phyloP scores from a whole-genome alignment of 192 early-diverging fungal genomes.

The Rhizoclosmatium globosum region DNA sequence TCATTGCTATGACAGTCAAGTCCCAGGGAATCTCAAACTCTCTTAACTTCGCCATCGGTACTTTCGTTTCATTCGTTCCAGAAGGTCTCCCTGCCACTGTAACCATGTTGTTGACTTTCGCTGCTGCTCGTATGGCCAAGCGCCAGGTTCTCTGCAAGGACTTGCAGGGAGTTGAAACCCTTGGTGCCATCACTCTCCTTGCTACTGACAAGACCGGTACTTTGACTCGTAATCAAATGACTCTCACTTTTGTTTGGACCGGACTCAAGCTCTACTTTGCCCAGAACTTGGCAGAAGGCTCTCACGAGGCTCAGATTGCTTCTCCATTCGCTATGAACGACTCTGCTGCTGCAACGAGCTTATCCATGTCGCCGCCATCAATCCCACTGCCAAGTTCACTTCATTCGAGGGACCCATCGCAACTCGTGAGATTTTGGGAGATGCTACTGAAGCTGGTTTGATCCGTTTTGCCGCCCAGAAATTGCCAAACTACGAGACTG shows the following conservation, averaged over 20 bases:
- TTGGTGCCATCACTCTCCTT: conserved; percentile 68
- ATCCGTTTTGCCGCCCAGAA: conserved; percentile 74
- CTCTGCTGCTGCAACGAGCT: conserved; percentile 33
- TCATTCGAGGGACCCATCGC: conserved; percentile 79
- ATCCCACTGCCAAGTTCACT: conserved; percentile 73
- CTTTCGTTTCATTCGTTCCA: conserved; percentile 61
- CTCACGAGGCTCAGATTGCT: conserved; percentile 38
- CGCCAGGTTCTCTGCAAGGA: conserved; percentile 69
- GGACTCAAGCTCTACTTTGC: conserved; percentile 51
- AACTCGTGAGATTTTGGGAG: conserved; percentile 70
- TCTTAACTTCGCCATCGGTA: conserved; percentile 61
- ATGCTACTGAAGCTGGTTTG: conserved; percentile 88
- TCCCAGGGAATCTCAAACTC: conserved; percentile 50
- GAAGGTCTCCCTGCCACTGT: conserved; percentile 65
- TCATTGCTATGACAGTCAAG: conserved; percentile 47
- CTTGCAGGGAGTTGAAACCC: conserved; percentile 69
- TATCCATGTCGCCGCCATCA: conserved; percentile 20
- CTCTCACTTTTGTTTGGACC: conserved; percentile 57
- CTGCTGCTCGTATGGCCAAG: conserved; percentile 62
- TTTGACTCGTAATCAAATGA: conserved; percentile 71
- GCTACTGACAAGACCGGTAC: conserved; percentile 81
- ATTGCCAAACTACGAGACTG: conserved; percentile 74
- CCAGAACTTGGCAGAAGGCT: conserved; percentile 58
- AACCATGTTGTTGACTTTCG: conserved; percentile 62
- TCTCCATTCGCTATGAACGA: conserved; percentile 43